Base-by-base conservation (phyloP, 352 stramenopile genomes). In the Globisporangium orthogonon region DNA sequence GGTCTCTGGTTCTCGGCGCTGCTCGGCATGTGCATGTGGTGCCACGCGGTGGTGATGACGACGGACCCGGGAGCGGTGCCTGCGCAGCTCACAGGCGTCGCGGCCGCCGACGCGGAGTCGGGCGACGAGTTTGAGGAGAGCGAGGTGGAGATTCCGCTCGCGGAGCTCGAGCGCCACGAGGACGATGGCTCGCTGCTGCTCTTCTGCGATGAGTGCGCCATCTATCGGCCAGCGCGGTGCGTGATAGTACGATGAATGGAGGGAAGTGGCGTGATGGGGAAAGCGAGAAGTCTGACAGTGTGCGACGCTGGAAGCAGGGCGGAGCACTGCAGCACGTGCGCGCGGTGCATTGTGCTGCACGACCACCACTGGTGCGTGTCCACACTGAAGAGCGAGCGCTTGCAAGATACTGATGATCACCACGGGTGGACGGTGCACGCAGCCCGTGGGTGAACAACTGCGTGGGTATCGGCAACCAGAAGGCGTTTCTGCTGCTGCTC, bases 371-470 rank as follows among this genome's bases (percentile, higher is more conserved):
- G 84, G 84, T 94, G 62, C 52, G 74, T 23, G 23, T 23, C 23
- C 23, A 23, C 23, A 23, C 23, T 23, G 23, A 23, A 23, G 23
- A 23, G 23, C 23, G 23, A 23, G 23, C 23, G 23, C 23, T 23
- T 23, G 23, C 23, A 23, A 23, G 23, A 23, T 23, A 23, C 23
- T 23, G 23, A 23, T 23, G 23, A 23, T 23, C 23, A 23, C 23
- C 23, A 23, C 23, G 23, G 23, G 23, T 45, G 2, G 10, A 33
- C 23, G 23, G 7, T 43, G 17, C 30, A 11, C 7, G 1, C 56
- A 94, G 84, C 62, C 84, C 82, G 23, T 94, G 84, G 84, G 81
- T 94, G 35, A 94, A 94, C 67, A 94, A 94, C 45, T 94, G 85
- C 62, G 69, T 94, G 23, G 85, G 85, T 10, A 83, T 91, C 45